Evolutionary conservation across 2,329 filamentous ascomycete species (phyloP).

Genomic region (Fusarium odoratissimum): DNA sequence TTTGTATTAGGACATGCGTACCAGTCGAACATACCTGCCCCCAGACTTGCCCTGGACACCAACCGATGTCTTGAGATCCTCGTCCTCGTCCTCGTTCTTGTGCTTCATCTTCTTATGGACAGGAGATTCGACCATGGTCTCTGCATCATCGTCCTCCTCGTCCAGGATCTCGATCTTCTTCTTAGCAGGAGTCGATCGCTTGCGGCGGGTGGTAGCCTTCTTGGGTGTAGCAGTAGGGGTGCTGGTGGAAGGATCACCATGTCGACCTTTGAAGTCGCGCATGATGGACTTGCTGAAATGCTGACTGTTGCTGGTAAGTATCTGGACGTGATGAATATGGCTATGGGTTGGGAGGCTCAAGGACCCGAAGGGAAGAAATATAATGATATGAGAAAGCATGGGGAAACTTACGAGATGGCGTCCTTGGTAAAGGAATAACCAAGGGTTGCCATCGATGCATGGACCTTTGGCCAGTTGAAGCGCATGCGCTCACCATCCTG

Average conservation of each 20-base stretch:
- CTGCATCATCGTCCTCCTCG: constrained; percentile 31
- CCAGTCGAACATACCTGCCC: constrained; percentile 28
- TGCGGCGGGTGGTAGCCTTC: constrained; percentile 31
- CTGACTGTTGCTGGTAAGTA: constrained; percentile 46
- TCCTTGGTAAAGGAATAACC: constrained; percentile 53
- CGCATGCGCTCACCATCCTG: constrained; percentile 42
- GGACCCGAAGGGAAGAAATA: not conserved
- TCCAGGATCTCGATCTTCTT: constrained; percentile 24
- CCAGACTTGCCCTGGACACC: constrained; percentile 10
- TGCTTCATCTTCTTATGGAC: constrained; percentile 48
- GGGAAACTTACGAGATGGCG: constrained; percentile 52
- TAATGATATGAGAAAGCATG: not conserved
- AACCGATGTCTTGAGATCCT: constrained; percentile 30
- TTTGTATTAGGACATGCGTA: not conserved
- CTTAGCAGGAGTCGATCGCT: constrained; percentile 37
- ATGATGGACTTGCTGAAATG: constrained; percentile 55
- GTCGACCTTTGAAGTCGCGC: constrained; percentile 49
- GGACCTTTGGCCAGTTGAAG: constrained; percentile 51
- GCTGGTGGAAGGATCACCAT: constrained; percentile 19
- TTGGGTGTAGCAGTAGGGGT: constrained; percentile 28
- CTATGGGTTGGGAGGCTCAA: not conserved
- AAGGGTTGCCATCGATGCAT: constrained; percentile 47
- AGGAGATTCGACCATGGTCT: constrained; percentile 23
- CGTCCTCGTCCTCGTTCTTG: constrained; percentile 37
- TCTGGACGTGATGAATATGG: not conserved